Conservation (phyloP, 2,329 filamentous ascomycete species). For the Aspergillus ibericus region DNA sequence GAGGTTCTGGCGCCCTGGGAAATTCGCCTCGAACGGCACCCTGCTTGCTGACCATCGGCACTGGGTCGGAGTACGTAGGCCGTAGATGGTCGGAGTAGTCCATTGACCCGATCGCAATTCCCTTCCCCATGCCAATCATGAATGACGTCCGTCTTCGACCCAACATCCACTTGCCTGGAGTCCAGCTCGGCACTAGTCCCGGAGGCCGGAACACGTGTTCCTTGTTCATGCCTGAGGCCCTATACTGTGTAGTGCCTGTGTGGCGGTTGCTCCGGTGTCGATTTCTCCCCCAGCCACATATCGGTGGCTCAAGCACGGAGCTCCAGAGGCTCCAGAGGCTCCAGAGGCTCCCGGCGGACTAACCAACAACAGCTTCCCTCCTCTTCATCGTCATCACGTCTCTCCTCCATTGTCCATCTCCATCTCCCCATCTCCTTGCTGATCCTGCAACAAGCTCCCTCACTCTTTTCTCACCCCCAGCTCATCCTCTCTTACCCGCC, state of each 20-base stretch:
- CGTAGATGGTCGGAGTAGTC: not conserved
- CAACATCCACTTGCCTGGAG: not conserved
- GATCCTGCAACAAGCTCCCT: not conserved
- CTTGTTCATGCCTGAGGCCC: not conserved
- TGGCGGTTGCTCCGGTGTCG: not conserved
- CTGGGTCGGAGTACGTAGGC: not conserved
- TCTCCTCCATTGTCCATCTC: not conserved
- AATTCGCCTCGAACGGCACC: slow-evolving; percentile 1
- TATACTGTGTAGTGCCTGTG: too few relatives aligned
- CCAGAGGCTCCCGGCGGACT: slow-evolving; percentile 11
- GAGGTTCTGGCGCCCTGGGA: slow-evolving; percentile 35
- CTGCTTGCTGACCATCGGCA: not conserved
- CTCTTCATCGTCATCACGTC: not conserved
- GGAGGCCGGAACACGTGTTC: not conserved
- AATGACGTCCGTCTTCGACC: not conserved
- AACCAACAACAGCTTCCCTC: slow-evolving; percentile 13
- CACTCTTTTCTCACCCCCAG: not conserved
- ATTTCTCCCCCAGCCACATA: not conserved
- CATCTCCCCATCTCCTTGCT: not conserved
- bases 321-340: slow-evolving; percentile 18
- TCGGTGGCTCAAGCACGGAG: slow-evolving; percentile 17
- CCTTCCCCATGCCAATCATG: not conserved
- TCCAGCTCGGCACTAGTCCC: not conserved
- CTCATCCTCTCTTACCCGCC: not conserved
- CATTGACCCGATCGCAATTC: not conserved